Evolutionary conservation across 805 yeast species (phyloP).

Genomic region (Candida parachauliodes): DNA sequence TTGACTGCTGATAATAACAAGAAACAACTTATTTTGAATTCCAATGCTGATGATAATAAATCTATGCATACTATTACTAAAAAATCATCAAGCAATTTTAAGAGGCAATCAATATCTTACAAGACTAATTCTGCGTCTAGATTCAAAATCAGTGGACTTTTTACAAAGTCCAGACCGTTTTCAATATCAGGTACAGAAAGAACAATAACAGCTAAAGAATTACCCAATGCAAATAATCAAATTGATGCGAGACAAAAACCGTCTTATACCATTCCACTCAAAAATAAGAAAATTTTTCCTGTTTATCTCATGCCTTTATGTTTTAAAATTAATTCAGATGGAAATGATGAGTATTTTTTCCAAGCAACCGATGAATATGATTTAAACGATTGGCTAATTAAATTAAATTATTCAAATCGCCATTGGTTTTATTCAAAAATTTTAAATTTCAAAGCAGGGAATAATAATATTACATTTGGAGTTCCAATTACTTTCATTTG

Average conservation of each 20-base stretch:
- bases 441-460: slow-evolving; percentile 22
- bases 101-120: slow-evolving; percentile 38
- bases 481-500: slow-evolving; percentile 79
- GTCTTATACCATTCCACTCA: slow-evolving; percentile 41
- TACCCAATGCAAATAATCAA: slow-evolving; percentile 51
- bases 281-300: slow-evolving; percentile 46
- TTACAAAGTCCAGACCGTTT: slow-evolving; percentile 57
- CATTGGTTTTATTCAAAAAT: slow-evolving; percentile 53
- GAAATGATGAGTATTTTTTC: slow-evolving; percentile 54
- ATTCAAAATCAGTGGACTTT: slow-evolving; percentile 56
- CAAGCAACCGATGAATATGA: slow-evolving; percentile 65
- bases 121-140: slow-evolving; percentile 37
- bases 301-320: slow-evolving; percentile 47
- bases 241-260: slow-evolving; percentile 52
- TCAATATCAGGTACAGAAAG: slow-evolving; percentile 48
- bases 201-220: slow-evolving; percentile 46
- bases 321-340: slow-evolving; percentile 46
- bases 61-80: slow-evolving; percentile 14
- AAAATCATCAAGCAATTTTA: slow-evolving; percentile 24
- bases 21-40: slow-evolving; percentile 13
- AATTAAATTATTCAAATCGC: slow-evolving; percentile 43
- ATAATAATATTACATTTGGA: slow-evolving; percentile 60
- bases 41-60: not conserved
- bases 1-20: slow-evolving; percentile 30
- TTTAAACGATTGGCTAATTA: slow-evolving; percentile 69